phyloP scores from a whole-genome alignment of 495 filamentous ascomycete species.

The Diplogelasinospora grovesii region DNA sequence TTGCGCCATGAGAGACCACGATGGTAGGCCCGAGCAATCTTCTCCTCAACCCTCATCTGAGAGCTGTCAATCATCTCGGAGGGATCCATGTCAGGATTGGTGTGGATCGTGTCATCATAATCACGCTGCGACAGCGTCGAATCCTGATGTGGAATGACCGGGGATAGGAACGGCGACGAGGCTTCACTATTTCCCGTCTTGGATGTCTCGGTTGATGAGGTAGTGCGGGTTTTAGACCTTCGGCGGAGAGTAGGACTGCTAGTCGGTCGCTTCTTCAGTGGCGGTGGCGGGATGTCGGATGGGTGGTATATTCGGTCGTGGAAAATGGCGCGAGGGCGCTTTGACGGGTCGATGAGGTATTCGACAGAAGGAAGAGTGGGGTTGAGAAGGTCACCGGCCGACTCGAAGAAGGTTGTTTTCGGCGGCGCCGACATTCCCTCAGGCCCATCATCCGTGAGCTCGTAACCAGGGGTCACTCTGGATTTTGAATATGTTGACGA shows the following conservation, averaged over 20 bases:
- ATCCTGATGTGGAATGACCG: constrained; percentile 18
- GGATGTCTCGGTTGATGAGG: constrained; percentile 4
- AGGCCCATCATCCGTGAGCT: constrained; percentile 35
- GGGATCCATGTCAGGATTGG: constrained; percentile 31
- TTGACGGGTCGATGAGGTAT: constrained; percentile 74
- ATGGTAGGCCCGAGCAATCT: constrained; percentile 94
- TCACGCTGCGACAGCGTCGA: constrained; percentile 19
- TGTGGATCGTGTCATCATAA: constrained; percentile 30
- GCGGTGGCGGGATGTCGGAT: constrained; percentile 81
- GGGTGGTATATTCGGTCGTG: constrained; percentile 95
- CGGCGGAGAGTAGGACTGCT: constrained; percentile 28
- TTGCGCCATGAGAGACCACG: constrained; percentile 87
- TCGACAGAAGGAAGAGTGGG: constrained; percentile 75
- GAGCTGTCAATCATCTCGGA: constrained; percentile 45
- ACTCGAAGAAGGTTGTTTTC: constrained; percentile 88
- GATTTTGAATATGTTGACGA: constrained; percentile 32
- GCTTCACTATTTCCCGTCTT: constrained; percentile 8
- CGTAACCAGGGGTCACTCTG: constrained; percentile 35
- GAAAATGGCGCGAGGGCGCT: constrained; percentile 87
- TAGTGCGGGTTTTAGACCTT: constrained; percentile 9
- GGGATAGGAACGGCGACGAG: constrained; percentile 11
- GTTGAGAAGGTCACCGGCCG: constrained; percentile 84
- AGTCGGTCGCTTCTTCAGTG: constrained; percentile 51
- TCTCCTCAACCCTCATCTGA: constrained; percentile 87
- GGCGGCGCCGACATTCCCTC: constrained; percentile 62